Conservation (phyloP, 1,284 basidiomycete genomes). For the Cutaneotrichosporon arboriforme region DNA sequence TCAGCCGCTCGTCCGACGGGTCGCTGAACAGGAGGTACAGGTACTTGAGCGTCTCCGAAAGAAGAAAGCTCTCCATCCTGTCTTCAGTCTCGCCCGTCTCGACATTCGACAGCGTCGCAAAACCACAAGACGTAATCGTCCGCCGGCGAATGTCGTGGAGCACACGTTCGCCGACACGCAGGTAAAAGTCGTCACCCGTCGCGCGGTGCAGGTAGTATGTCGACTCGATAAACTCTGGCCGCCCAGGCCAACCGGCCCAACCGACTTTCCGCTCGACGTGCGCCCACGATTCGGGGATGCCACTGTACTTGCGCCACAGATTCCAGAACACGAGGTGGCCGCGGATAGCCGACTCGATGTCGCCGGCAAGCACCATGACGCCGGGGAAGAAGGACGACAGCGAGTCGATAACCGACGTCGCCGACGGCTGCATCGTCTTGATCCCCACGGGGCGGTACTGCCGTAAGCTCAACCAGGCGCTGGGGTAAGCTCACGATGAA, state of each 20-base stretch:
- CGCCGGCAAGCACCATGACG: conserved; percentile 76
- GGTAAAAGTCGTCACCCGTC: conserved; percentile 82
- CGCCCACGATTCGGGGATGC: conserved; percentile 84
- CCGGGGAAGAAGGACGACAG: conserved; percentile 52
- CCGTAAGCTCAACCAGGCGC: not conserved
- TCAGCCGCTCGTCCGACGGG: conserved; percentile 42
- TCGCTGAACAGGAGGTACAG: conserved; percentile 82
- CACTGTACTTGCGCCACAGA: conserved; percentile 75
- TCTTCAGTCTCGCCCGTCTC: conserved; percentile 69
- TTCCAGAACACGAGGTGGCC: conserved; percentile 83
- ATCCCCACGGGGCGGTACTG: conserved; percentile 39
- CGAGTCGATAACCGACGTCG: conserved; percentile 42
- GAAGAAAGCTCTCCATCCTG: conserved; percentile 86
- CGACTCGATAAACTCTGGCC: conserved; percentile 85
- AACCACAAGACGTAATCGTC: conserved; percentile 74
- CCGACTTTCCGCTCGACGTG: conserved; percentile 67
- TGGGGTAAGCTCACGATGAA: conserved; percentile 62
- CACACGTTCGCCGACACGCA: conserved; percentile 79
- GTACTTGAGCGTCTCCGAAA: conserved; percentile 91
- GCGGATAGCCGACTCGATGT: conserved; percentile 80
- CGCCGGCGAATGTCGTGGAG: conserved; percentile 67
- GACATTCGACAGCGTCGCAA: conserved; percentile 73
- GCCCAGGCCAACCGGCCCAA: conserved; percentile 73
- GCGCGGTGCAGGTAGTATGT: conserved; percentile 92
- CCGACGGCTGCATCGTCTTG: conserved; percentile 25